Percentiles rank a stretch among this genome's conserved stretches.
phyloP scores from a whole-genome alignment of 306 rosid genomes.

The Vicia sativa region DNA sequence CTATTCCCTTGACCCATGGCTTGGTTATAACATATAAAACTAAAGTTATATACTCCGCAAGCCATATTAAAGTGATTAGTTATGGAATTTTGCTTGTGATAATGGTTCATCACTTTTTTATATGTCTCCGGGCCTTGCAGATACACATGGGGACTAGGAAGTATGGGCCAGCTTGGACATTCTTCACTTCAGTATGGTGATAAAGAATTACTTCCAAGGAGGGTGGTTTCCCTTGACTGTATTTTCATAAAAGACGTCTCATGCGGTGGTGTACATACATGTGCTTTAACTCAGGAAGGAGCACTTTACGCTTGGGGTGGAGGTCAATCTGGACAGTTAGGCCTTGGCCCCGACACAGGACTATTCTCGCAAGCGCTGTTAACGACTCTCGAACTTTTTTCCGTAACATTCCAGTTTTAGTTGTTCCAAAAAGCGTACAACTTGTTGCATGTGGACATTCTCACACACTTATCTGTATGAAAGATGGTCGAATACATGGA shows the following conservation, averaged over 20 bases:
- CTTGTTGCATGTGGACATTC: conserved; percentile 91
- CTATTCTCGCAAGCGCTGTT: conserved; percentile 67
- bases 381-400: conserved; percentile 65
- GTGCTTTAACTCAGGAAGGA: conserved; percentile 77
- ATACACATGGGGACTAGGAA: conserved; percentile 95
- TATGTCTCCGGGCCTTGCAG: conserved; percentile 52
- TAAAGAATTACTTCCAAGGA: conserved; percentile 86
- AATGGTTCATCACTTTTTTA: conserved; percentile 29
- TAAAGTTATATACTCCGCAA: conserved; percentile 21
- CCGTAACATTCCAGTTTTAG: conserved; percentile 75
- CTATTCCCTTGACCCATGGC: conserved; percentile 52
- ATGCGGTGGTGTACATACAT: conserved; percentile 91
- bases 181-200: conserved; percentile 84
- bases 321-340: conserved; percentile 87
- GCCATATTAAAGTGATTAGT: not conserved
- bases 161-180: conserved; percentile 97
- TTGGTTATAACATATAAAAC: conserved; percentile 40
- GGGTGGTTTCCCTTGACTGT: conserved; percentile 84
- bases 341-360: conserved; percentile 87
- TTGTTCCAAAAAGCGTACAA: conserved; percentile 77
- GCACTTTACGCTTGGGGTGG: conserved; percentile 98
- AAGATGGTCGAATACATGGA: conserved; percentile 88
- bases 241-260: conserved; percentile 62
- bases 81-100: conserved; percentile 5
- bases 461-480: conserved; percentile 73